Base-by-base conservation (phyloP, 352 stramenopile species). In the Elongisporangium prolatum region DNA sequence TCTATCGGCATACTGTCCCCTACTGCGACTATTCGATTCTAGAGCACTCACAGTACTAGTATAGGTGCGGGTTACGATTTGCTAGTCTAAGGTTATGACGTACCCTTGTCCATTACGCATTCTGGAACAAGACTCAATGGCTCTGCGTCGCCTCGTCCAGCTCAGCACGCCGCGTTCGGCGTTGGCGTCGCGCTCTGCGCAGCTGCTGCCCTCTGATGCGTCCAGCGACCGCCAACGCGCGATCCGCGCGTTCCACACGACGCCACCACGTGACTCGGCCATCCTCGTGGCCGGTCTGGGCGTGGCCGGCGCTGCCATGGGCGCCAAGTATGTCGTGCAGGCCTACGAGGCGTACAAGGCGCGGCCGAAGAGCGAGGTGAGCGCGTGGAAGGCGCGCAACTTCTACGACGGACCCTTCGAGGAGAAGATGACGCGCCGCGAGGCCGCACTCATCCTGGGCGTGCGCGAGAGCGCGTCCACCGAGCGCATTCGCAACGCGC, bases 371-470 rank as follows among this genome's bases (percentile, higher is more conserved):
- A 78, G 68, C 56, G 80, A 86, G 51, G 77, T 65, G 57, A 89
- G 74, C 61, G 71, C 67, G 54, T 88, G 73, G 80, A 89, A 78
- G 69, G 90, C 88, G 67, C 83, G 83, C 63, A 95, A 95, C 68
- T 96, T 97, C 60, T 98, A 98, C 75, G 89, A 98, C 68, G 94
- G 95, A 0, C 96, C 96, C 24, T 99, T 99, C 71, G 97, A 99
- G 68, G 95, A 99, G 14, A 98, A 98, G 67, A 99, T 99, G 98
- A 99, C 97, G 48, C 82, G 93, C 6, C 86, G 97, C 28, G 98
- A 99, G 75, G 98, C 98, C n/a, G 97, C 97, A 18, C 77, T 99
- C 38, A 99, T 99, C 72, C 73, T 99, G 25, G 98, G 98, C 51
- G 96, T 99, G 40, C 80, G 89, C n/a, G 96, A 99, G 77, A 98